A percentile compares a stretch with the other conserved stretches of the same genome.
Conservation (phyloP, 2,329 filamentous ascomycete genomes). For the Aspergillus sp. region DNA sequence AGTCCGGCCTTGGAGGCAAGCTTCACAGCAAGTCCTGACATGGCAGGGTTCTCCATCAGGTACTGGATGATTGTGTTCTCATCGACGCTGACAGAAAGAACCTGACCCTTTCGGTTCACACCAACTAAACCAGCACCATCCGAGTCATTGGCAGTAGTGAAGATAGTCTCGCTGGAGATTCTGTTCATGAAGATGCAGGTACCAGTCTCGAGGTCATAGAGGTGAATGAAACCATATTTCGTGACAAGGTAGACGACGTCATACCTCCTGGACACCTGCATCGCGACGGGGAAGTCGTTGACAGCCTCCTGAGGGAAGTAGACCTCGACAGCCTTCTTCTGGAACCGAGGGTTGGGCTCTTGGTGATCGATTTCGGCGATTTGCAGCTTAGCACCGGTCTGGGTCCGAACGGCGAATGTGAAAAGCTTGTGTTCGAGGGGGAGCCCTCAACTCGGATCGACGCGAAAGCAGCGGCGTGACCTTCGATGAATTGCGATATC, state of each 20-base stretch:
- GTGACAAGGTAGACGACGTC: conserved; percentile 96
- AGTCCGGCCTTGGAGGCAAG: conserved; percentile 90
- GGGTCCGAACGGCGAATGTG: conserved; percentile 88
- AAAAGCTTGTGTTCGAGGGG: conserved; percentile 91
- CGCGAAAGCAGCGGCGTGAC: conserved; percentile 91
- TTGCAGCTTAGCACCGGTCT: conserved; percentile 88
- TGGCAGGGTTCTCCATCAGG: conserved; percentile 92
- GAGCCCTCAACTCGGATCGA: conserved; percentile 85
- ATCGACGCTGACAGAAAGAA: conserved; percentile 88
- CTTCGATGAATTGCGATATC: conserved; percentile 97
- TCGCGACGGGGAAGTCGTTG: conserved; percentile 96
- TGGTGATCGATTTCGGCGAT: conserved; percentile 96
- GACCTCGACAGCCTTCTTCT: conserved; percentile 95
- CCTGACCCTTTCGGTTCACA: conserved; percentile 96
- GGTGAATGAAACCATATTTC: conserved; percentile 98
- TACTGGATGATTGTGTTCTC: conserved; percentile 90
- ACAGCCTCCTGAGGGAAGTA: conserved; percentile 95
- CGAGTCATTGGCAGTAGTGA: conserved; percentile 81
- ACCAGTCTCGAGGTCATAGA: conserved; percentile 95
- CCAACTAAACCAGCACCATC: conserved; percentile 85
- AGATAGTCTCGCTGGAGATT: conserved; percentile 98
- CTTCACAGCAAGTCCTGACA: conserved; percentile 90
- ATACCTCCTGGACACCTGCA: conserved; percentile 96
- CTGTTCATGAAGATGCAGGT: conserved; percentile 99
- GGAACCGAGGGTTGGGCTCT: conserved; percentile 79